phyloP scores from a whole-genome alignment of 2,329 filamentous ascomycete genomes.

The Ophiostoma sp. region DNA sequence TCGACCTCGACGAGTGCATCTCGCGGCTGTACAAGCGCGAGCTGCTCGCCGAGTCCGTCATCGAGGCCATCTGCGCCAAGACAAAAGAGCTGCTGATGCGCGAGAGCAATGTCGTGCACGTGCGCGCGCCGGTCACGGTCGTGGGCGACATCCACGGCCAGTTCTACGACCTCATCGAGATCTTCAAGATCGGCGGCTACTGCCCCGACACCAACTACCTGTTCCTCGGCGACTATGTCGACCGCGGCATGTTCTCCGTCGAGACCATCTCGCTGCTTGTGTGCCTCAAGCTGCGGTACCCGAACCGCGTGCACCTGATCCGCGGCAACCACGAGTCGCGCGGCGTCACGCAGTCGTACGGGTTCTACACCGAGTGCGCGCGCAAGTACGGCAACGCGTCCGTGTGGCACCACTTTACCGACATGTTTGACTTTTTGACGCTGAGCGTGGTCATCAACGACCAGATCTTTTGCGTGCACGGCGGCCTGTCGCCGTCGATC shows the following conservation, averaged over 20 bases:
- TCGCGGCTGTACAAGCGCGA: slow-evolving; percentile 94
- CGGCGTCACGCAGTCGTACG: slow-evolving; percentile 96
- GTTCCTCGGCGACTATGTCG: slow-evolving; percentile 96
- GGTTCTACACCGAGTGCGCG: slow-evolving; percentile 97
- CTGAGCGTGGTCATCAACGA: slow-evolving; percentile 97
- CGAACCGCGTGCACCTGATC: slow-evolving; percentile 89
- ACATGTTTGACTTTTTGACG: slow-evolving; percentile 99
- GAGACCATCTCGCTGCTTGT: slow-evolving; percentile 97
- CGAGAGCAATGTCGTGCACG: slow-evolving; percentile 99
- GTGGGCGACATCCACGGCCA: slow-evolving; percentile 98
- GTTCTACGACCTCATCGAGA: slow-evolving; percentile 98
- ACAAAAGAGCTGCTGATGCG: slow-evolving; percentile 99
- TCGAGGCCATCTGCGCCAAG: slow-evolving; percentile 98
- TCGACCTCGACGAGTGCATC: slow-evolving; percentile 98
- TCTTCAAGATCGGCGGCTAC: slow-evolving; percentile 95
- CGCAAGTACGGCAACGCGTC: slow-evolving; percentile 98
- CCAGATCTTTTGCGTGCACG: slow-evolving; percentile 98
- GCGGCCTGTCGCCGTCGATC: slow-evolving; percentile 80
- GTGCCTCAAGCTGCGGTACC: slow-evolving; percentile 94
- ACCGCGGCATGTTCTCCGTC: slow-evolving; percentile 96
- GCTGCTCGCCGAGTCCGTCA: slow-evolving; percentile 88
- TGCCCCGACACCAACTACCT: slow-evolving; percentile 98
- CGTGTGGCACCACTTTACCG: slow-evolving; percentile 99
- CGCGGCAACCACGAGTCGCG: slow-evolving; percentile 97
- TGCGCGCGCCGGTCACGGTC: slow-evolving; percentile 89